phyloP scores from a whole-genome alignment of 2,329 filamentous ascomycete genomes.

The Hypoxylon sp. region DNA sequence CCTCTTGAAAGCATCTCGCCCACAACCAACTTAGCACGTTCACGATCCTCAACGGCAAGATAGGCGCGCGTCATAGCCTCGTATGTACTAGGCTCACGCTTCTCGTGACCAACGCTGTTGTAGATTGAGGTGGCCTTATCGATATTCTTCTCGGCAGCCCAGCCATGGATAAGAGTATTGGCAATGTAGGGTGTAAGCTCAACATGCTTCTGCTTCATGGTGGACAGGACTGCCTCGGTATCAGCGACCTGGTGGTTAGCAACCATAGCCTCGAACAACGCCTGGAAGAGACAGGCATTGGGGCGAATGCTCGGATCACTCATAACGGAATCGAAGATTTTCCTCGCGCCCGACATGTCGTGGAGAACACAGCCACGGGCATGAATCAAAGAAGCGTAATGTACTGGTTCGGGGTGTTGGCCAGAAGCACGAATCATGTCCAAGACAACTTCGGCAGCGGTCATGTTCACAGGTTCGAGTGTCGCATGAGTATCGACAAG shows the following conservation, averaged over 20 bases:
- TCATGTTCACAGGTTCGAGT: constrained; percentile 90
- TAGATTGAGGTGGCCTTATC: constrained; percentile 84
- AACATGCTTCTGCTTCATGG: constrained; percentile 82
- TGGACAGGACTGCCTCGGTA: constrained; percentile 79
- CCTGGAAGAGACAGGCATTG: constrained; percentile 93
- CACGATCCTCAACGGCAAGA: constrained; percentile 85
- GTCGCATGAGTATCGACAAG: constrained; percentile 96
- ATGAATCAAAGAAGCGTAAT: constrained; percentile 96
- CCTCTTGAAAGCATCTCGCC: constrained; percentile 91
- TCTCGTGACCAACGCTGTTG: constrained; percentile 79
- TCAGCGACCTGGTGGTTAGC: constrained; percentile 89
- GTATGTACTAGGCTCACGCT: constrained; percentile 96
- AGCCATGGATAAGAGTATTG: constrained; percentile 97
- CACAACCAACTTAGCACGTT: constrained; percentile 82
- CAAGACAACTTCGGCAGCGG: constrained; percentile 86
- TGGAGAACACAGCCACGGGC: constrained; percentile 95
- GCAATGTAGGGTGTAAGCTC: constrained; percentile 97
- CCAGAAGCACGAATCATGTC: constrained; percentile 82
- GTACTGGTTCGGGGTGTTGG: constrained; percentile 87
- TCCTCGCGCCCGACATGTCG: constrained; percentile 86
- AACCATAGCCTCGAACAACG: constrained; percentile 96
- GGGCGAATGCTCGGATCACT: constrained; percentile 75
- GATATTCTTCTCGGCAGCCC: constrained; percentile 88
- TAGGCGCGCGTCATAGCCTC: constrained; percentile 98
- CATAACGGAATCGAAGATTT: constrained; percentile 86